Percentiles rank a stretch among this genome's conserved stretches.
Evolutionary conservation across 148 eudicot species (phyloP).

Genomic region (Camellia sinensis): DNA sequence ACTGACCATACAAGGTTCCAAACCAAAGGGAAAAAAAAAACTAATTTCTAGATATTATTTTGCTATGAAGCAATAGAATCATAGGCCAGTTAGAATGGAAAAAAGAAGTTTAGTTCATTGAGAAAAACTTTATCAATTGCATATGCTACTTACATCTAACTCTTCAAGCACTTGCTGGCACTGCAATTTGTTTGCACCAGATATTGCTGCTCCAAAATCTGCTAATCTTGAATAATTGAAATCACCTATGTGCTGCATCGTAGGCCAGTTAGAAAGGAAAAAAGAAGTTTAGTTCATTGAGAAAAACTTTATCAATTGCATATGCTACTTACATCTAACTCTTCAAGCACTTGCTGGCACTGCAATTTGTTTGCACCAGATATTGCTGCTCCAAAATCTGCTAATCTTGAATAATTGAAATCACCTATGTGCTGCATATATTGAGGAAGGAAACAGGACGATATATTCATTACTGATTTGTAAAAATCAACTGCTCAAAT

Average conservation of each 20-base stretch:
- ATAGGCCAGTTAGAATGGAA: neutral
- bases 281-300: neutral
- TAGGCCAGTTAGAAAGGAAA: too few relatives aligned
- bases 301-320: neutral
- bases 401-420: conserved; percentile 87
- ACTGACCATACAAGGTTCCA: neutral
- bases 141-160: conserved; percentile 72
- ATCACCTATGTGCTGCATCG: conserved; percentile 87
- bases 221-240: conserved; percentile 92
- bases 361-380: conserved; percentile 81
- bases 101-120: neutral
- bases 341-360: conserved; percentile 92
- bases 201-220: conserved; percentile 99
- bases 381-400: conserved; percentile 99
- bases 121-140: neutral
- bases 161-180: conserved; percentile 95
- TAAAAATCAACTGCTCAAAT: neutral
- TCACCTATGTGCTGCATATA: conserved; percentile 86
- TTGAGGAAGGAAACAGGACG: conserved; percentile 10
- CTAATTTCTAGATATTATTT: neutral
- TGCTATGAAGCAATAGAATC: neutral
- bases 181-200: conserved; percentile 76
- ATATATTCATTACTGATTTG: neutral
- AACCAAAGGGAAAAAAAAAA: neutral
- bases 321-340: conserved; percentile 77